phyloP scores from a whole-genome alignment of 768 basidiomycete genomes.

The Goffeauzyma gilvescens region DNA sequence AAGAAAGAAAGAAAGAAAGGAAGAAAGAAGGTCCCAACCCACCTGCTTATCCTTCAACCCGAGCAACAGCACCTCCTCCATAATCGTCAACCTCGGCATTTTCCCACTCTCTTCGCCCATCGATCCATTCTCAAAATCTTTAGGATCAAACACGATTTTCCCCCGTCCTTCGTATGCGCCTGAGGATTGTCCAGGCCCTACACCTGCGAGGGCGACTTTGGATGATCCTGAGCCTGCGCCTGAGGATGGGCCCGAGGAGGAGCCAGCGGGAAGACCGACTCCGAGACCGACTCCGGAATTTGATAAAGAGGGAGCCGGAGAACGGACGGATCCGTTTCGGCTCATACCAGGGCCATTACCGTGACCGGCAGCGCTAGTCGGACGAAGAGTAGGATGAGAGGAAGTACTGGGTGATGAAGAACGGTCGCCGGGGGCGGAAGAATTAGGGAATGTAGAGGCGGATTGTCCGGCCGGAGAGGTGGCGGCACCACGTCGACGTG shows the following conservation, averaged over 20 bases:
- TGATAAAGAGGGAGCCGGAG: no score
- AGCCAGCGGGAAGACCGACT: constrained; percentile 6
- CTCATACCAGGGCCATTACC: no score
- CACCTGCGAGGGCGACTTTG: constrained; percentile 35
- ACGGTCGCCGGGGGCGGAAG: constrained; percentile 2
- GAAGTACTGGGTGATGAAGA: not conserved
- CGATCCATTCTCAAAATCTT: constrained; percentile 44
- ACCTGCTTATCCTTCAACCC: constrained; percentile 96
- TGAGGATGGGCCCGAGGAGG: constrained; percentile 9
- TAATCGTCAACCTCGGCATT: constrained; percentile 70
- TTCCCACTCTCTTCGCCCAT: constrained; percentile 38
- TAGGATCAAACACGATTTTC: constrained; percentile 81
- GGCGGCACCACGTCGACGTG: constrained; percentile 24
- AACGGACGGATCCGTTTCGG: no score
- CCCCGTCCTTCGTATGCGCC: constrained; percentile 63
- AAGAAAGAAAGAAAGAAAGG: no score
- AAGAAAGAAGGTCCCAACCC: no score
- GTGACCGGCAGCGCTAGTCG: no score
- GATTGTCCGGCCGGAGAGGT: constrained; percentile 13
- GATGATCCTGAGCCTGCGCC: constrained; percentile 8
- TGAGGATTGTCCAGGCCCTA: constrained; percentile 14
- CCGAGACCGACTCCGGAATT: no score
- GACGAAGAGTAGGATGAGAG: no score
- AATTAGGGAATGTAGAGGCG: constrained; percentile 2
- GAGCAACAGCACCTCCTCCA: constrained; percentile 88